phyloP scores from a whole-genome alignment of 768 basidiomycete genomes.

The Lactarius hengduanensis region DNA sequence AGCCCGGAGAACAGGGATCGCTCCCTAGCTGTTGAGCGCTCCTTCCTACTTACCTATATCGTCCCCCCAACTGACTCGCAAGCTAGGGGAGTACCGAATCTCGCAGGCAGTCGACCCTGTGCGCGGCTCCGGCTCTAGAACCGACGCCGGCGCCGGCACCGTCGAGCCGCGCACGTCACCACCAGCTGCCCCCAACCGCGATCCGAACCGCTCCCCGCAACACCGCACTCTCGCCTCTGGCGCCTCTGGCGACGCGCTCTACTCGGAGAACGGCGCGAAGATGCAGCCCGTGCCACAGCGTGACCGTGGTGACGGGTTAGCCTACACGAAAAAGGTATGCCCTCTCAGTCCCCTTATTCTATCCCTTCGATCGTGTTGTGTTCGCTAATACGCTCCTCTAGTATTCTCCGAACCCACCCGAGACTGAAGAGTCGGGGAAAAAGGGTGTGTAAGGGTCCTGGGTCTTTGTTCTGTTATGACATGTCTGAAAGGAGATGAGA shows the following conservation, averaged over 20 bases:
- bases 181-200: conserved; percentile 7
- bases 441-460: background rate
- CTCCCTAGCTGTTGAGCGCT: conserved; percentile 22
- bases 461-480: background rate
- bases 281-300: conserved; percentile 19
- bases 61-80: background rate
- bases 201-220: conserved; percentile 14
- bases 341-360: background rate
- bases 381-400: background rate
- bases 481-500: background rate
- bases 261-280: conserved; percentile 12
- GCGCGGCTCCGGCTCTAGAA: background rate
- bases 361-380: background rate
- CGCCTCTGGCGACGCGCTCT: conserved; percentile 5
- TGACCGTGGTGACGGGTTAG: conserved; percentile 20
- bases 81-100: conserved; percentile 21
- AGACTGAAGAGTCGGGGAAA: no score
- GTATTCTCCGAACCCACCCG: background rate
- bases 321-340: conserved; percentile 17
- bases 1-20: conserved; percentile 16
- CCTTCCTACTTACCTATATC: no score
- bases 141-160: background rate
- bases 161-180: conserved; percentile 4
- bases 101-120: conserved; percentile 12
- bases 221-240: conserved; percentile 4